Percentiles rank a stretch among this genome's conserved stretches.
phyloP scores from a whole-genome alignment of 257 asterid species.

The Salvia rosmarinus region DNA sequence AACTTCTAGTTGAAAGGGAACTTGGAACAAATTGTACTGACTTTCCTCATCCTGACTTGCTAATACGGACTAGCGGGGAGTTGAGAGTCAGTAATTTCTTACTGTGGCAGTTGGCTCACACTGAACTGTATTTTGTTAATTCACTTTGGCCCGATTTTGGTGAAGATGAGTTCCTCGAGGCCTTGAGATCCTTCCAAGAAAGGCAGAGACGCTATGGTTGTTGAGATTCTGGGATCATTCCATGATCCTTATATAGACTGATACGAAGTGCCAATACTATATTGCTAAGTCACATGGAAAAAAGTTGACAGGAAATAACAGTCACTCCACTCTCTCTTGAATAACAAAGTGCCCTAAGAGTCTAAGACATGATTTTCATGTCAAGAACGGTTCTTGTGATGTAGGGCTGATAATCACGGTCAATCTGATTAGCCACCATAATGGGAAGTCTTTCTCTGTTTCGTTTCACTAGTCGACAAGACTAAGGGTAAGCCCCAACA shows the following conservation, averaged over 20 bases:
- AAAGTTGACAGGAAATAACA: background rate
- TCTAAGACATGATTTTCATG: background rate
- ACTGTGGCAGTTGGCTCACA: constrained; percentile 73
- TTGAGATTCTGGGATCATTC: background rate
- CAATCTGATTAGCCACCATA: background rate
- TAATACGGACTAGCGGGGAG: constrained; percentile 74
- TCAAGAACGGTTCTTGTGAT: background rate
- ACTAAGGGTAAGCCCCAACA: background rate
- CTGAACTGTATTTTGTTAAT: constrained; percentile 53
- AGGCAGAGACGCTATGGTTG: constrained; percentile 65
- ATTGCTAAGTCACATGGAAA: background rate
- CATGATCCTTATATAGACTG: background rate
- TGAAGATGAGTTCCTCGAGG: constrained; percentile 56
- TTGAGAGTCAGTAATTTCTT: constrained; percentile 66
- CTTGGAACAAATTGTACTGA: constrained; percentile 55
- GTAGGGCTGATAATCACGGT: background rate
- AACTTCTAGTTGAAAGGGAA: constrained; percentile 48
- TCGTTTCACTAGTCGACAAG: background rate
- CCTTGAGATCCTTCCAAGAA: constrained; percentile 53
- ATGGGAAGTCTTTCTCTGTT: background rate
- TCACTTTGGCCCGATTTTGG: constrained; percentile 74
- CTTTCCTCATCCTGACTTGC: constrained; percentile 60
- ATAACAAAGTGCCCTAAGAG: background rate
- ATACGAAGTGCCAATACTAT: background rate
- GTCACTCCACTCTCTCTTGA: background rate